A percentile compares a stretch with the other conserved stretches of the same genome.
Conservation (phyloP, 116 monocot genomes). For the Posidonia oceanica region DNA sequence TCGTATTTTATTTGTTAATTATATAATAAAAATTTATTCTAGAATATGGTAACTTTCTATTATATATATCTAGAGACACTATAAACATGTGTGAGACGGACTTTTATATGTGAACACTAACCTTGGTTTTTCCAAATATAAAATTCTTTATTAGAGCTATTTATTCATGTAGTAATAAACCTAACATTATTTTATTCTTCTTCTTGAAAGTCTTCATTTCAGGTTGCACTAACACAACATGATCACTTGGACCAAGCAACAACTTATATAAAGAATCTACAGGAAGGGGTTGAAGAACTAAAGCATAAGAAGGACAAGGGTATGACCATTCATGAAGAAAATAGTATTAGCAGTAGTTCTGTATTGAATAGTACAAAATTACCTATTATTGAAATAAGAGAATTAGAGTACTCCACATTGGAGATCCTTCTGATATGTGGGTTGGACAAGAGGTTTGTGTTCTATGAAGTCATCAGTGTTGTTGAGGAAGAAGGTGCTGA, state of each 20-base stretch:
- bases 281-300: conserved; percentile 26
- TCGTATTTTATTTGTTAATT: too few species aligned
- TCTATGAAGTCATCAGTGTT: conserved; percentile 21
- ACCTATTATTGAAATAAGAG: conserved; percentile 39
- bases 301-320: conserved; percentile 16
- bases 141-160: too few species aligned
- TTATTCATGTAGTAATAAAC: too few species aligned
- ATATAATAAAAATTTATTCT: too few species aligned
- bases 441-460: conserved; percentile 11
- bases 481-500: conserved; percentile 58
- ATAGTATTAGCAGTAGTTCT: not conserved
- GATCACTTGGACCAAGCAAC: conserved; percentile 40
- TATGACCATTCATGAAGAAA: not conserved
- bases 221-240: too few species aligned
- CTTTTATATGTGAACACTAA: too few species aligned
- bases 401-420: conserved; percentile 19
- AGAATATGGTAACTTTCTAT: too few species aligned
- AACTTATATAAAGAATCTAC: conserved; percentile 31
- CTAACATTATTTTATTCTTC: too few species aligned
- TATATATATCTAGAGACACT: too few species aligned
- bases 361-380: not conserved
- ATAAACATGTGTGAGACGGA: too few species aligned
- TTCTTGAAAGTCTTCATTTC: too few species aligned
- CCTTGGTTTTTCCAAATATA: too few species aligned
- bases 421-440: conserved; percentile 37